These are phyloP conservation scores for Casuarina glauca DNA, from an alignment of 306 rosid genomes.

Conservation along the genomic window DNA sequence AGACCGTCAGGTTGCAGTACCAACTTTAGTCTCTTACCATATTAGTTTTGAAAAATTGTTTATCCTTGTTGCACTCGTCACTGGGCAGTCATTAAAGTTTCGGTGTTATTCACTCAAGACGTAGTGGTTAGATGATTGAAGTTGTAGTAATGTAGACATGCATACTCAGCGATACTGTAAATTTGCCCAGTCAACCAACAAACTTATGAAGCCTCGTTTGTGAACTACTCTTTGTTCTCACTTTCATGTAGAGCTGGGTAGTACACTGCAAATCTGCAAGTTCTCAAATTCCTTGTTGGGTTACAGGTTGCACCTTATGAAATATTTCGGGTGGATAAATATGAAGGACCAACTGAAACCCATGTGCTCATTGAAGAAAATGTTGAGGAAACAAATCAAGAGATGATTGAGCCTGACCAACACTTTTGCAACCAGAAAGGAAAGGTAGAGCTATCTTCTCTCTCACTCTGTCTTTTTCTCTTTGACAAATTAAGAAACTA, in stretches of 20 bases:
- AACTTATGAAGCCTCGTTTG: slow-evolving; percentile 12
- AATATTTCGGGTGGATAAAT: slow-evolving; percentile 66
- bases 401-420: slow-evolving; percentile 45
- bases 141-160: neutral
- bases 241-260: slow-evolving; percentile 14
- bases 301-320: slow-evolving; percentile 80
- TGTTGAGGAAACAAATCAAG: slow-evolving; percentile 53
- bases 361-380: slow-evolving; percentile 49
- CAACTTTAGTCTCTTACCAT: neutral
- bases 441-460: slow-evolving; percentile 49
- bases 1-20: neutral
- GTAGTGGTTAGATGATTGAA: slow-evolving; percentile 2
- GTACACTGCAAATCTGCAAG: neutral
- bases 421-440: slow-evolving; percentile 39
- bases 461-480: slow-evolving; percentile 1
- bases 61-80: neutral
- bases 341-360: slow-evolving; percentile 53
- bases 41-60: neutral
- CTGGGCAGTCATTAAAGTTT: neutral
- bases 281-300: slow-evolving; percentile 10
- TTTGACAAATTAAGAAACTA: slow-evolving; percentile 7
- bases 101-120: neutral
- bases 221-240: slow-evolving; percentile 2
- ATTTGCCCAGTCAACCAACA: neutral
- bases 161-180: neutral